phyloP scores from a whole-genome alignment of 768 basidiomycete genomes.

The Sarcodon sp. region DNA sequence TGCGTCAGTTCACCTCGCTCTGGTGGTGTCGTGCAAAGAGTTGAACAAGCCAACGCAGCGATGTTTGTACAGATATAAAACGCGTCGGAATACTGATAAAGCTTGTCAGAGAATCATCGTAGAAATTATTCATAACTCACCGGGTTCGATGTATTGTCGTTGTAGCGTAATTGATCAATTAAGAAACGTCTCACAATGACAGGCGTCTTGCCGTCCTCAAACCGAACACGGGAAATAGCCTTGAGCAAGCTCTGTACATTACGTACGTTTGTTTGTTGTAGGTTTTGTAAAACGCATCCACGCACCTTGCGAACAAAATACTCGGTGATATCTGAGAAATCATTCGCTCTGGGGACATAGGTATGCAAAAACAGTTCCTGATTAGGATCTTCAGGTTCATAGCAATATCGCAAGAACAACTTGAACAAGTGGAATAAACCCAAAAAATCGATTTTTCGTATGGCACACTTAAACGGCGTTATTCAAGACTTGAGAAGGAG shows the following conservation, averaged over 20 bases:
- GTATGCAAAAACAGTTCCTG: conserved; percentile 80
- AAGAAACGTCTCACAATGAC: conserved; percentile 78
- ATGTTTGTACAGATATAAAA: conserved; percentile 84
- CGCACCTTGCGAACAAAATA: conserved; percentile 91
- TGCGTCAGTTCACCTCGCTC: conserved; percentile 71
- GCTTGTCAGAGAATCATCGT: conserved; percentile 1
- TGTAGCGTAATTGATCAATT: conserved; percentile 87
- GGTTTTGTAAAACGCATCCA: conserved; percentile 1
- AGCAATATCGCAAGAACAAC: conserved; percentile 82
- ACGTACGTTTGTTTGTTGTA: too few relatives aligned
- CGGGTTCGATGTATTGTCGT: conserved; percentile 86
- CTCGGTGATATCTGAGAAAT: conserved; percentile 83
- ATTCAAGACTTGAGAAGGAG: background rate
- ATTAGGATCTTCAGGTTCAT: conserved; percentile 71
- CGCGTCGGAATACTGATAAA: conserved; percentile 72
- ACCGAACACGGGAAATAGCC: conserved; percentile 77
- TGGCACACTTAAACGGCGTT: conserved; percentile 52
- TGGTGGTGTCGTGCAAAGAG: conserved; percentile 63
- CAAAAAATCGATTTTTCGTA: conserved; percentile 69
- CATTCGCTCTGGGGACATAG: conserved; percentile 91
- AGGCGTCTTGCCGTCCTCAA: conserved; percentile 78
- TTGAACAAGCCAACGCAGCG: conserved; percentile 67
- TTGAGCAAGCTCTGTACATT: conserved; percentile 53
- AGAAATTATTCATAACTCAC: conserved; percentile 31
- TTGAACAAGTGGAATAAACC: conserved; percentile 96